Base-by-base conservation (phyloP, 257 asterid species). In the Knoxia roxburghii region DNA sequence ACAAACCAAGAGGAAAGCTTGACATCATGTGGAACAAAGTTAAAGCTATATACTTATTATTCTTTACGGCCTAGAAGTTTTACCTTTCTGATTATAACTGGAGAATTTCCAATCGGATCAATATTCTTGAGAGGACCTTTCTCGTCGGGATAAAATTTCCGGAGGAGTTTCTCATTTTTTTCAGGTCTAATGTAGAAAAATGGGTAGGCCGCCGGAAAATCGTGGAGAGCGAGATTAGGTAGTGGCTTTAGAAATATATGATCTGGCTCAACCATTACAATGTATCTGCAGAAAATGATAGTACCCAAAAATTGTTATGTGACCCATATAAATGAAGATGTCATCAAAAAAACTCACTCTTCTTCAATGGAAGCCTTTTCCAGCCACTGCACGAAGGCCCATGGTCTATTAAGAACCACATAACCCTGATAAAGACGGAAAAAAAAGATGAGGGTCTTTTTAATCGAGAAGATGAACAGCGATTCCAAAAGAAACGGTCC, bases 351-450 rank as follows among this genome's bases (percentile, higher is more conserved):
- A 10, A 63, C 86, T 77, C 72, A 87, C 95, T 84, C 89, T 78
- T 87, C 91, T 69, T 87, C 87, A 20, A 87, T 84, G 10, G 69
- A 77, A 40, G 81, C 74, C 78, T 79, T 81, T 75, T 84, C 84
- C 65, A 84, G 79, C 91, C 95, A 84, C 73, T 84, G 87, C 73
- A 82, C 83, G 17, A 87, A 87, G 0, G 89, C 91, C 95, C 91
- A 87, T 24, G 95, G 91, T 73, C 95, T 81, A 64, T 84, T 81
- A 72, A 87, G 78, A 68, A 87, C 95, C 65, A 84, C 53, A 20
- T 85, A 87, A 69, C 87, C 87, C 91, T 87, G 82, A 72, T 53
- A 40, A 56, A 23, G 10, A 48, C 39, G 30, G 41, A 50, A 37
- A 23, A 6, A 21, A 37, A 15, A 61, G 65, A 33, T 20, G 50